phyloP scores from a whole-genome alignment of 192 early-diverging fungal species.

The Entomortierella parvispora region DNA sequence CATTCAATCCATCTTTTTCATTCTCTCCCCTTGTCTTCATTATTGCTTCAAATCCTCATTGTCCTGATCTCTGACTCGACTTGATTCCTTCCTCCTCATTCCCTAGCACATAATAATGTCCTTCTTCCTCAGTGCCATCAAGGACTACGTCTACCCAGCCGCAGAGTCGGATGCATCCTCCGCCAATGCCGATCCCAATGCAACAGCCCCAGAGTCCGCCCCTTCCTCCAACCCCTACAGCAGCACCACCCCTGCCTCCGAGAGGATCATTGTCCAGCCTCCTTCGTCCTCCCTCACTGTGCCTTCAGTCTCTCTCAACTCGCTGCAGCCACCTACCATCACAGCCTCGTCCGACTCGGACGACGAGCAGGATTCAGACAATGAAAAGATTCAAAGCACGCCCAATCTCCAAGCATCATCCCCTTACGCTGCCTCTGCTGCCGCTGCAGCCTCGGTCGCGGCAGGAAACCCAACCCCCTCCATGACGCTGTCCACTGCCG shows the following conservation, averaged over 20 bases:
- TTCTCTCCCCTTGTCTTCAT: background rate
- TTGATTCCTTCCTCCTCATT: background rate
- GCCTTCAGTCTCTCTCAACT: conserved; percentile 17
- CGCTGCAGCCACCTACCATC: conserved; percentile 19
- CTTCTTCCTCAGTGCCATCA: conserved; percentile 28
- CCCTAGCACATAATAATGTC: conserved; percentile 14
- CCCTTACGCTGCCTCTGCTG: conserved; percentile 5
- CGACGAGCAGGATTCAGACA: conserved; percentile 24
- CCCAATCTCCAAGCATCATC: background rate
- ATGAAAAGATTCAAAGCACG: conserved; percentile 24
- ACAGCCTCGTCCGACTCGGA: background rate
- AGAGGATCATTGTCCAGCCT: conserved; percentile 33
- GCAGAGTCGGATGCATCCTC: background rate
- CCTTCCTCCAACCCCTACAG: conserved; percentile 42
- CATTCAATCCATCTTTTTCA: background rate
- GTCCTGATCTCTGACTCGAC: background rate
- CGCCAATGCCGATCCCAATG: background rate
- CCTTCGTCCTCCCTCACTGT: conserved; percentile 7
- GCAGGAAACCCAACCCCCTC: conserved; percentile 3
- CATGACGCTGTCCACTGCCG: conserved; percentile 41
- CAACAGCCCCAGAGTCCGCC: background rate
- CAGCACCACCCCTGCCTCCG: background rate
- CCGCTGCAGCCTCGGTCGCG: background rate
- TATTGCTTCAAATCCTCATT: background rate
- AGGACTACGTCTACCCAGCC: conserved; percentile 23